Conservation (phyloP, 108 stramenopile genomes). For the Nitzschia putrida region DNA sequence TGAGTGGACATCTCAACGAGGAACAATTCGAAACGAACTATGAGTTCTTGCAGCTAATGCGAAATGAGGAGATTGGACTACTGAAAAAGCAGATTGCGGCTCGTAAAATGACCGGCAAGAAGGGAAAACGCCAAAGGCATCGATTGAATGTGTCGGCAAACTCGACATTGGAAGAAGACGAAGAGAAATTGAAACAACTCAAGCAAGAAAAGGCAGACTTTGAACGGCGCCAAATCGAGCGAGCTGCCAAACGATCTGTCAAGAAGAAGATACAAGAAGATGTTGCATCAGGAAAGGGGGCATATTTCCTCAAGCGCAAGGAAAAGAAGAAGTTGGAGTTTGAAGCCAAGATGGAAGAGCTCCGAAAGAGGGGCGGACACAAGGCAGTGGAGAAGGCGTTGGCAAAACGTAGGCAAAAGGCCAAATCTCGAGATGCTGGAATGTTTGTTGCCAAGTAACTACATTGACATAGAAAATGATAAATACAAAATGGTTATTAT, state of each 20-base stretch:
- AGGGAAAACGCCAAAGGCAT: conserved; percentile 64
- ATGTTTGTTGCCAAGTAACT: conserved; percentile 45
- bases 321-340: conserved; percentile 70
- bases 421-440: conserved; percentile 67
- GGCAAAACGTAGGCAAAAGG: conserved; percentile 80
- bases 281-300: conserved; percentile 62
- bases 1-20: conserved; percentile 72
- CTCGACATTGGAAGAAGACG: conserved; percentile 55
- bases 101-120: conserved; percentile 68
- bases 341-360: conserved; percentile 85
- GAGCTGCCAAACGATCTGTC: conserved; percentile 65
- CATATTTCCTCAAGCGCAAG: conserved; percentile 71
- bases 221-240: conserved; percentile 58
- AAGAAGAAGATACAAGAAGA: conserved; percentile 71
- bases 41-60: conserved; percentile 74
- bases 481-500: neutral
- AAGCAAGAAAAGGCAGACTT: conserved; percentile 63
- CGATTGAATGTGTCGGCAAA: conserved; percentile 58
- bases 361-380: conserved; percentile 76
- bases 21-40: conserved; percentile 78
- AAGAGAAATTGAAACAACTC: conserved; percentile 61
- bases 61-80: conserved; percentile 69
- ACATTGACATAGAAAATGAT: neutral
- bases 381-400: conserved; percentile 80
- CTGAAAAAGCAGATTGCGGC: conserved; percentile 64